Evolutionary conservation across 1,284 basidiomycete species (phyloP).

Genomic region (Paramarasmius palmivorus): DNA sequence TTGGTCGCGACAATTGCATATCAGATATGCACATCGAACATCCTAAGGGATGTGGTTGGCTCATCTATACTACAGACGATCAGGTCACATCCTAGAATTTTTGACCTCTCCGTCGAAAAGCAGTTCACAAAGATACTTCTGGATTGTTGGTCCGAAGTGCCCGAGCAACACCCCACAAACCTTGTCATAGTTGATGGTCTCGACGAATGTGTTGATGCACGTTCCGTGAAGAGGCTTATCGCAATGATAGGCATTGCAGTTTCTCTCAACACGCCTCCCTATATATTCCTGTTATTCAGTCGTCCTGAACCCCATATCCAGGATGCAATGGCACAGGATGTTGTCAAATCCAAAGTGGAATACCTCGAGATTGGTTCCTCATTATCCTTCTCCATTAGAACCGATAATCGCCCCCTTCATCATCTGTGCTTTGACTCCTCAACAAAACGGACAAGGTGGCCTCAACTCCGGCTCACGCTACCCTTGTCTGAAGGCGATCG

Average conservation of each 20-base stretch:
- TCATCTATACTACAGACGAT: too few relatives aligned
- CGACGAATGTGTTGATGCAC: neutral
- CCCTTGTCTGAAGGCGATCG: too few relatives aligned
- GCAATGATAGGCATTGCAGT: neutral
- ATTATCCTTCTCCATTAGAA: too few relatives aligned
- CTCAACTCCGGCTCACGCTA: too few relatives aligned
- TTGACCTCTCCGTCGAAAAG: neutral
- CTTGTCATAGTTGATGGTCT: constrained; percentile 1
- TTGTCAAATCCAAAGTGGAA: too few relatives aligned
- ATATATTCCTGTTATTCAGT: neutral
- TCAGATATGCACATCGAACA: too few relatives aligned
- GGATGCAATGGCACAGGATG: neutral
- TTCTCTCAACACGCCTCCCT: too few relatives aligned
- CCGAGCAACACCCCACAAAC: neutral
- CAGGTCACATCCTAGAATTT: neutral
- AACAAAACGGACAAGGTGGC: too few relatives aligned
- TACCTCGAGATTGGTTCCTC: too few relatives aligned
- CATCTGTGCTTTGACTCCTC: too few relatives aligned
- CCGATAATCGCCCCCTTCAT: too few relatives aligned
- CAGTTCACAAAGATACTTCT: neutral
- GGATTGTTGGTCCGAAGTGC: neutral
- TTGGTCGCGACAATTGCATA: too few relatives aligned
- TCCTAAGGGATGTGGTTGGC: neutral
- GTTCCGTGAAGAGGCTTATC: neutral
- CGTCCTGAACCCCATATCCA: neutral